phyloP scores from a whole-genome alignment of 2,329 filamentous ascomycete species.

The Scytalidium sp. region DNA sequence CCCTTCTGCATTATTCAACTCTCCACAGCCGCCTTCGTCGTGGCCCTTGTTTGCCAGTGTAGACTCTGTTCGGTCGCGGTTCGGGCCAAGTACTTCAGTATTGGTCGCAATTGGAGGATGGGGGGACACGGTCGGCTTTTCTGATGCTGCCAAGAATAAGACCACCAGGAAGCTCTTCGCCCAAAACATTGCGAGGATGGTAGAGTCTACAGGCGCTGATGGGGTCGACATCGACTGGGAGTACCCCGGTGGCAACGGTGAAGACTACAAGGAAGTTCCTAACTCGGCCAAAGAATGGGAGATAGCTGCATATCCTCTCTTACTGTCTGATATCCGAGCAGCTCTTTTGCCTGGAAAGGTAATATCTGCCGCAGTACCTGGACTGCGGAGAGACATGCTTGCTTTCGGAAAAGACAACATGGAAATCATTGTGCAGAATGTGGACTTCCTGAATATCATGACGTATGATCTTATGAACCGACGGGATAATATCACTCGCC shows the following conservation, averaged over 20 bases:
- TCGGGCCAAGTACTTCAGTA: constrained; percentile 54
- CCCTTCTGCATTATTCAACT: constrained; percentile 49
- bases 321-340: constrained; percentile 55
- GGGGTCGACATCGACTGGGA: constrained; percentile 51
- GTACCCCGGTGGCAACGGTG: constrained; percentile 63
- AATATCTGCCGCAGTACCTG: constrained; percentile 68
- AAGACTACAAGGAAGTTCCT: constrained; percentile 63
- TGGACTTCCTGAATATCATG: constrained; percentile 71
- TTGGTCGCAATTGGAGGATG: constrained; percentile 73
- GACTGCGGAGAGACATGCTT: constrained; percentile 62
- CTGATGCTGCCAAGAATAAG: constrained; percentile 49
- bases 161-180: constrained; percentile 56
- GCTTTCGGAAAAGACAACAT: constrained; percentile 59
- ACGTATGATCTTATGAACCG: constrained; percentile 70
- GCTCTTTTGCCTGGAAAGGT: constrained; percentile 51
- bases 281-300: constrained; percentile 60
- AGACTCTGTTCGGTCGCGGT: constrained; percentile 42
- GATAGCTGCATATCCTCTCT: constrained; percentile 59
- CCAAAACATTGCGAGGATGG: constrained; percentile 60
- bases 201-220: constrained; percentile 61
- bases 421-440: constrained; percentile 52
- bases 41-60: constrained; percentile 56
- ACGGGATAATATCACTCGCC: constrained; percentile 59
- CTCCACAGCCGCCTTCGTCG: constrained; percentile 19
- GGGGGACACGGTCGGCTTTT: constrained; percentile 66